Evolutionary conservation across 768 basidiomycete species (phyloP).

Genomic region (Macrolepiota dolichaula): DNA sequence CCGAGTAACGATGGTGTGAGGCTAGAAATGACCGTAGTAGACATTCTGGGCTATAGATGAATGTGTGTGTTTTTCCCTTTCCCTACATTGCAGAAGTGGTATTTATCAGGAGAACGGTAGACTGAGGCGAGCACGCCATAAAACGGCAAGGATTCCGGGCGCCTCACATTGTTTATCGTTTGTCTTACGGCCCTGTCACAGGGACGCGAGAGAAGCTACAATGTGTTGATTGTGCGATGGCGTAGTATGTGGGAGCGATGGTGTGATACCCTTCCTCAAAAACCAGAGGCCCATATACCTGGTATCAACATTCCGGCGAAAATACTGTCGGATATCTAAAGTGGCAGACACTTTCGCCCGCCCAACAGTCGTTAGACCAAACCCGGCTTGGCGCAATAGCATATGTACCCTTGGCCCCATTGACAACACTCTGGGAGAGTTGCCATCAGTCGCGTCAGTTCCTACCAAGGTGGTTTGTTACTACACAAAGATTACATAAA

Average conservation of each 20-base stretch:
- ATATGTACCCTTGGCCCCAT: no score
- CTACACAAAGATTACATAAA: neutral
- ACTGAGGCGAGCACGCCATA: neutral
- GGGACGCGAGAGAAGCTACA: no score
- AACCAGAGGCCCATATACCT: no score
- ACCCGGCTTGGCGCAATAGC: neutral
- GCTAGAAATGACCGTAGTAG: neutral
- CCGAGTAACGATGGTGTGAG: constrained; percentile 22
- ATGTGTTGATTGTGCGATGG: no score
- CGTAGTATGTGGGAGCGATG: no score
- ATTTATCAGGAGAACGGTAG: neutral
- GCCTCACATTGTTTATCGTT: no score
- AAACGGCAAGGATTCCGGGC: neutral
- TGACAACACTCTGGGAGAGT: neutral
- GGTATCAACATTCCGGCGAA: no score
- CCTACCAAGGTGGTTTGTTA: neutral
- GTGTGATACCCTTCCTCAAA: no score
- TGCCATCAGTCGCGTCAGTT: constrained; percentile 1
- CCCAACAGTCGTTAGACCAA: no score
- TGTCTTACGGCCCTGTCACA: no score
- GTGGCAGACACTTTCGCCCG: no score
- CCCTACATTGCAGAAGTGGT: neutral
- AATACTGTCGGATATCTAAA: no score
- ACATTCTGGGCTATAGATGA: neutral
- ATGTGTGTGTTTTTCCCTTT: neutral